Conservation (phyloP, 169 alveolate species). For the Babesia divergens region DNA sequence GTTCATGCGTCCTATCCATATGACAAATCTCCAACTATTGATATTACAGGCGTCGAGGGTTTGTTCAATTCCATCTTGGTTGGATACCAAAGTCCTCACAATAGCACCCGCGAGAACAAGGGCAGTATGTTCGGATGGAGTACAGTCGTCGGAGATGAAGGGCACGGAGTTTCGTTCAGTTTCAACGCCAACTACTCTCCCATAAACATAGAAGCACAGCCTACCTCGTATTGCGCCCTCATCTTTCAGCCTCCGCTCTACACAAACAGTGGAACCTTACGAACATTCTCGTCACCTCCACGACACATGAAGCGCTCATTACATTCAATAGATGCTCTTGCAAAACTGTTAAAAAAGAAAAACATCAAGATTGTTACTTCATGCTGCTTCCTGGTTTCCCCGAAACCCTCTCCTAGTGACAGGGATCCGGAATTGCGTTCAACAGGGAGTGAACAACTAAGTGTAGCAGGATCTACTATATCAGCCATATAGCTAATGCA, state of each 20-base stretch:
- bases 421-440: not conserved
- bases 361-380: constrained; percentile 23
- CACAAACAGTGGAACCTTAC: constrained; percentile 1
- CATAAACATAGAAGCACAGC: constrained; percentile 7
- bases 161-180: constrained; percentile 11
- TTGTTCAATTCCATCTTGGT: constrained; percentile 40
- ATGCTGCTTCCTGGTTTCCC: constrained; percentile 44
- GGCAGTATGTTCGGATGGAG: constrained; percentile 66
- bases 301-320: constrained; percentile 15
- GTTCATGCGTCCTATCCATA: constrained; percentile 41
- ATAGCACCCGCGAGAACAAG: constrained; percentile 40
- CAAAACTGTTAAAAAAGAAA: constrained; percentile 10
- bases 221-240: constrained; percentile 58
- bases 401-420: not conserved
- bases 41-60: constrained; percentile 18
- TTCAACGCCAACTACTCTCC: constrained; percentile 48
- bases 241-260: constrained; percentile 47
- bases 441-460: not conserved
- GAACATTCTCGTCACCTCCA: constrained; percentile 41
- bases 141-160: constrained; percentile 1
- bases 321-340: constrained; percentile 27
- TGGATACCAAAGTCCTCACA: constrained; percentile 47
- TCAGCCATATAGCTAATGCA: not conserved
- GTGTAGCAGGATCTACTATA: not conserved
- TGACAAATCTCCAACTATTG: constrained; percentile 32